Base-by-base conservation (phyloP, 805 yeast genomes). In the Ogataea paraovalis region DNA sequence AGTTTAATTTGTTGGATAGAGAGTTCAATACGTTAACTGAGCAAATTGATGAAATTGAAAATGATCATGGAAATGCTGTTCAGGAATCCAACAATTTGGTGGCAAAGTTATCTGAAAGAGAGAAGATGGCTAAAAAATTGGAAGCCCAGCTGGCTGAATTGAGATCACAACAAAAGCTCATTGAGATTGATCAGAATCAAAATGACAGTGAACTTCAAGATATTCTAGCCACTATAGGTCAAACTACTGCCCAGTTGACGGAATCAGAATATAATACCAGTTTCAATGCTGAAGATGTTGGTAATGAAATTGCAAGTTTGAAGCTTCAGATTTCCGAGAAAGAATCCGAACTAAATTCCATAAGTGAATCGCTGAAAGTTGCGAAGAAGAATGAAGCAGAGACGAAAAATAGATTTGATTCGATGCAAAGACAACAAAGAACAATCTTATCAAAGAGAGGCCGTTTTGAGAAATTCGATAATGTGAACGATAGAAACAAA, bases 1-100 rank as follows among this genome's bases (percentile, higher is more conserved):
- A 91, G 56, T 90, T 79, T 65, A 80, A 85, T 30, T 66, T 91
- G 9, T 82, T 81, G 59, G 94, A 86, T 59, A 75, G 92, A 43
- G 98, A 94, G 63, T 66, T 86, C 46, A 73, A 71, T 40, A 83
- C 80, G 37, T 68, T 88, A 22, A 78, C 76, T 25, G 74, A 74
- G 19, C 76, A 79, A 41, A 78, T 87, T 27, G 90, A 82, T 45
- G 68, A 64, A 14, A 68, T 85, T 39, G 92, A 86, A 43, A 71
- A 70, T 21, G 78, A 76, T 18, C 82, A 87, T 54, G 71, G 74
- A 21, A 65, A 68, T 9, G 66, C 78, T 4, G 64, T 82, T 19
- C 71, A 73, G 20, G 74, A 75, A n/a, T 78, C 86, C 1, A 78
- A 79, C 33, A 64, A 67, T 13, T 78, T 79, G 46, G 72, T 83